phyloP scores from a whole-genome alignment of 352 stramenopile species.

The Phytophthora idaei region DNA sequence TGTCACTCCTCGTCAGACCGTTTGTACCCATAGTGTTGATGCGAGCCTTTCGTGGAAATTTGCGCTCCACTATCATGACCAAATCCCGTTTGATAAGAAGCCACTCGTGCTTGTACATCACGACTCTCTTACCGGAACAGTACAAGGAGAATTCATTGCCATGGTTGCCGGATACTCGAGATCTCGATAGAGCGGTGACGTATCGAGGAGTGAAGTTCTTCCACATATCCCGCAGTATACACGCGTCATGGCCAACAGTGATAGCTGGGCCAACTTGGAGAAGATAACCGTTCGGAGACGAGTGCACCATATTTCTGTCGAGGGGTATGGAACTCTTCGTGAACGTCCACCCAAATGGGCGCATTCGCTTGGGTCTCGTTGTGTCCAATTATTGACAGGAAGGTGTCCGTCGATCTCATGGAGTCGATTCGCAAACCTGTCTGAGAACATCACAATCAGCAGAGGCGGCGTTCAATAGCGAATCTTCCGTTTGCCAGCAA shows the following conservation, averaged over 20 bases:
- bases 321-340: neutral
- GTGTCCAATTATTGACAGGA: neutral
- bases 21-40: too few species aligned
- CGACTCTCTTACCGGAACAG: too few species aligned
- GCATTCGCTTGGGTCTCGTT: neutral
- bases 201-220: slow-evolving; percentile 3
- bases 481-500: neutral
- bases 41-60: too few species aligned
- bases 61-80: too few species aligned
- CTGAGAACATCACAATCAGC: slow-evolving; percentile 12
- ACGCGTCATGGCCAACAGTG: neutral
- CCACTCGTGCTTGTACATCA: too few species aligned
- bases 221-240: slow-evolving; percentile 12
- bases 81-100: too few species aligned
- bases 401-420: neutral
- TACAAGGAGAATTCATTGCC: too few species aligned
- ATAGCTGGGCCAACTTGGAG: neutral
- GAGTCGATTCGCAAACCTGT: neutral
- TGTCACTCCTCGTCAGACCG: too few species aligned
- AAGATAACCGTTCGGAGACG: neutral
- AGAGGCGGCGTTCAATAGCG: slow-evolving; percentile 7
- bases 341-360: neutral
- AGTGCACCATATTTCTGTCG: neutral
- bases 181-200: neutral
- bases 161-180: too few species aligned